Evolutionary conservation across 2,329 filamentous ascomycete genomes (phyloP).

Genomic region (Coleophoma crateriformis): DNA sequence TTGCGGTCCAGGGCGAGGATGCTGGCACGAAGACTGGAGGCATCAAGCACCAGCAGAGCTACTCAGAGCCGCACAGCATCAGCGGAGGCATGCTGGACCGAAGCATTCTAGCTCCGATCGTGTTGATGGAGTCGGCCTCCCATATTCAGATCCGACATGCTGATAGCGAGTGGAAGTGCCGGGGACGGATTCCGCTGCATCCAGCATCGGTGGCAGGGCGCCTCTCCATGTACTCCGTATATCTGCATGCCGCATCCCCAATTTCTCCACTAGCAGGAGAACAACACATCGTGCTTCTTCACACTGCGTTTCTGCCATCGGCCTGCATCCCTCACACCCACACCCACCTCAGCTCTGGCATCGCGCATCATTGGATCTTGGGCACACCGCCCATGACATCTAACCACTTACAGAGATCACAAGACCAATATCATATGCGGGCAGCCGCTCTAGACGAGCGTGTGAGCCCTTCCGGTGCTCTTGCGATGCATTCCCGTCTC

Average conservation of each 20-base stretch:
- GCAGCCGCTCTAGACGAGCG: constrained; percentile 17
- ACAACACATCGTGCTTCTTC: background rate
- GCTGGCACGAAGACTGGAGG: too few species aligned
- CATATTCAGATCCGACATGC: too few species aligned
- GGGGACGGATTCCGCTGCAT: too few species aligned
- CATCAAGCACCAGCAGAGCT: too few species aligned
- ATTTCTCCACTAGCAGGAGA: background rate
- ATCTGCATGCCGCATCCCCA: background rate
- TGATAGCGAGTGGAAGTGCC: too few species aligned
- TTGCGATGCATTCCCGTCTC: constrained; percentile 20
- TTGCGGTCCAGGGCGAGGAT: too few species aligned
- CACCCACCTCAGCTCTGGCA: background rate
- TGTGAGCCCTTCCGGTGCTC: constrained; percentile 5
- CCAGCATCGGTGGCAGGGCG: too few species aligned
- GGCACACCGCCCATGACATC: constrained; percentile 13
- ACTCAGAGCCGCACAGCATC: too few species aligned
- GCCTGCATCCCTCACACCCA: background rate
- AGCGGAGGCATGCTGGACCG: too few species aligned
- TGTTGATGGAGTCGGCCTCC: too few species aligned
- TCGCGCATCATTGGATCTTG: background rate
- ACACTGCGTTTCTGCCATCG: background rate
- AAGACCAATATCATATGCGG: constrained; percentile 19
- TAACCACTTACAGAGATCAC: constrained; percentile 15
- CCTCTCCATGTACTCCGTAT: background rate
- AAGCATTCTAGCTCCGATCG: too few species aligned